Base-by-base conservation (phyloP, 495 filamentous ascomycete species). In the Lasiosphaeria hispida region DNA sequence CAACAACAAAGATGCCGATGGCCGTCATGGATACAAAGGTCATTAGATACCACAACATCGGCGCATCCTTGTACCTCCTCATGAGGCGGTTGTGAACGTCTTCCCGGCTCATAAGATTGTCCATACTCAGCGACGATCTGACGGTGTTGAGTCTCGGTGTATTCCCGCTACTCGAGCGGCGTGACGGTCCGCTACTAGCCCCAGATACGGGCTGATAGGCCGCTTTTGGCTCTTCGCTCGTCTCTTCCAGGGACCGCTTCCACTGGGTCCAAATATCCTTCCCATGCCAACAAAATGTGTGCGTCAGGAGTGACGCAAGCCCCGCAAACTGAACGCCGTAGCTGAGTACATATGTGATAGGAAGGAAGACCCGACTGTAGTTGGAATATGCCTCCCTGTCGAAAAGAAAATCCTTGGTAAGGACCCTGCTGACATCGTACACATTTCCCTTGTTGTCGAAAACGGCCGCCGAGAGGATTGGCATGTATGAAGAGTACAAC, bases 281-380 rank as follows among this genome's bases (percentile, higher is more conserved):
- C 10, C 87, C 87, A 58, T 91, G 87, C 87, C 87, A 90, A 61
- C 85, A 86, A 30, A 77, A 69, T 1, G 86, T 88, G 68, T 90
- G 87, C 0, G 87, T 87, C 37, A 90, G 70, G 5, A 90, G 76
- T 7, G 89, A 81, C 18, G 87, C 84, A 19, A 94, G 75, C 0
- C 86, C 86, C 3, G 90, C 90, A 67, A 94, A 93, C 55, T 91
- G 88, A 17, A 94, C 79, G 0, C 84, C 89, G 55, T 91, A 92
- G 61, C 86, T 87, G 34, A 93, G 70, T 15, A 87, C 87, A 60
- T 92, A 92, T n/a, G 88, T 91, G 52, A 92, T 88, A 3, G 90
- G 88, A 50, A 92, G 76, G 65, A 89, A 92, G 8, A 92, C 87
- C 33, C 88, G 83, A 63, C 88, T 91, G 63, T 93, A 93, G 2